Conservation (phyloP, 1,284 basidiomycete genomes). For the Ceratobasidium sp. region DNA sequence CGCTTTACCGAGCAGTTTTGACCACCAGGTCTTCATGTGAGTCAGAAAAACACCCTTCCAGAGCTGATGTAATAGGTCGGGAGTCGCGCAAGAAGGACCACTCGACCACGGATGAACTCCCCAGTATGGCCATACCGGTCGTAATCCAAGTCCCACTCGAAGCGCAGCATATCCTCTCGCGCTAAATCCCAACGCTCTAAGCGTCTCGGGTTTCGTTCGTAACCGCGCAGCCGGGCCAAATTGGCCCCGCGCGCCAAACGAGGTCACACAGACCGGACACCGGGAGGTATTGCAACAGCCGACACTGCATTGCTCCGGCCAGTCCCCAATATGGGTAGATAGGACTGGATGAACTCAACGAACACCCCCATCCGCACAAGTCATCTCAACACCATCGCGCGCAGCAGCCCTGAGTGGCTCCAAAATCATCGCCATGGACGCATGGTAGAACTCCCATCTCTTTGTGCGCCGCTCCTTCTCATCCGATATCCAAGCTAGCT, state of each 20-base stretch:
- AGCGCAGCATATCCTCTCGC: neutral
- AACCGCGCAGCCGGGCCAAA: neutral
- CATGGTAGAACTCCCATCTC: constrained; percentile 45
- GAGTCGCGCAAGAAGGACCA: constrained; percentile 48
- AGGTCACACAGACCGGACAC: constrained; percentile 23
- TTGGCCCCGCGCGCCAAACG: neutral
- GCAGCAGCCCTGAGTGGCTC: constrained; percentile 43
- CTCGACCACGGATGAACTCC: constrained; percentile 12
- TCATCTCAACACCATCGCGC: constrained; percentile 37
- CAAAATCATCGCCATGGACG: constrained; percentile 44
- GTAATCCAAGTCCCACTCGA: neutral
- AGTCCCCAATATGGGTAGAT: constrained; percentile 47
- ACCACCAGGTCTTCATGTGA: constrained; percentile 47
- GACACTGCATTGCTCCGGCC: constrained; percentile 47
- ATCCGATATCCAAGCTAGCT: neutral
- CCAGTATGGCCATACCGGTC: constrained; percentile 49
- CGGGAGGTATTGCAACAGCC: constrained; percentile 24
- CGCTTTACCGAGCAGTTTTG: neutral
- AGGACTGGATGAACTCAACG: constrained; percentile 44
- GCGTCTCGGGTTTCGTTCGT: constrained; percentile 3
- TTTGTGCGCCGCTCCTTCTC: neutral
- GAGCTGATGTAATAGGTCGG: constrained; percentile 53
- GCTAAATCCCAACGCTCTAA: neutral
- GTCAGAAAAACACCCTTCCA: constrained; percentile 53
- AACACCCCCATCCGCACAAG: constrained; percentile 42